These are phyloP conservation scores for Graphium sp. DNA, from an alignment of 2,329 filamentous ascomycete species.

Conservation along the genomic window DNA sequence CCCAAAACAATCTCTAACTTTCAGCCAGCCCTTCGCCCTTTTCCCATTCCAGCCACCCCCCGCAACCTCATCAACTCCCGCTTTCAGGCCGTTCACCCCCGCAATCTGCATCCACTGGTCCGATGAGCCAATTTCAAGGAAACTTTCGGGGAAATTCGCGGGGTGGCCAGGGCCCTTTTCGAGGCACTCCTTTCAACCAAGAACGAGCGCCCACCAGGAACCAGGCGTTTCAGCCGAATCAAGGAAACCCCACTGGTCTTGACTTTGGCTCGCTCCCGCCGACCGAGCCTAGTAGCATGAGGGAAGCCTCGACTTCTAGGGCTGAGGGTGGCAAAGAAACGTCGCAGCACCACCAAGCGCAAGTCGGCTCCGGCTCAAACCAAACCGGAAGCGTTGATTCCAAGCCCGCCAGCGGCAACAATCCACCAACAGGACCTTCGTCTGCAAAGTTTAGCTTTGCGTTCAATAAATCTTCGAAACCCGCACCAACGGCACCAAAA, in stretches of 20 bases:
- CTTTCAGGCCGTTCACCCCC: conserved; percentile 23
- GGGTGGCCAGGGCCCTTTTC: conserved; percentile 33
- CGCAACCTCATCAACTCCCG: not conserved
- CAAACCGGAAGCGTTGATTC: too few species aligned
- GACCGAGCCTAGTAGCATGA: conserved; percentile 24
- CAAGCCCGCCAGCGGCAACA: too few species aligned
- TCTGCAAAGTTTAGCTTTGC: conserved; percentile 76
- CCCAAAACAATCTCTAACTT: conserved; percentile 2
- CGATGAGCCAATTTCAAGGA: conserved; percentile 32
- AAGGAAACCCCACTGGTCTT: conserved; percentile 5
- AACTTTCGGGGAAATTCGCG: conserved; percentile 27
- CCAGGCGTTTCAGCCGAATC: conserved; percentile 4
- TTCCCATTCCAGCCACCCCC: conserved; percentile 1
- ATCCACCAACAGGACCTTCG: conserved; percentile 27
- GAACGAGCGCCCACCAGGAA: conserved; percentile 12
- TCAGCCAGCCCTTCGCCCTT: conserved; percentile 1
- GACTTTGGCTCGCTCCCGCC: conserved; percentile 6
- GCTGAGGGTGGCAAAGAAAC: too few species aligned
- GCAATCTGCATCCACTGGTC: conserved; percentile 39
- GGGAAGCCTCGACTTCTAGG: conserved; percentile 15
- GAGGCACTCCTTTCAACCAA: conserved; percentile 40
- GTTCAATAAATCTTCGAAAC: conserved; percentile 59
- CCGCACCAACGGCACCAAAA: conserved; percentile 37
- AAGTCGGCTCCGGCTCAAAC: too few species aligned
- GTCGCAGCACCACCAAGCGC: too few species aligned